Base-by-base conservation (phyloP, 441 rosid species). In the Brassica hybrid region DNA sequence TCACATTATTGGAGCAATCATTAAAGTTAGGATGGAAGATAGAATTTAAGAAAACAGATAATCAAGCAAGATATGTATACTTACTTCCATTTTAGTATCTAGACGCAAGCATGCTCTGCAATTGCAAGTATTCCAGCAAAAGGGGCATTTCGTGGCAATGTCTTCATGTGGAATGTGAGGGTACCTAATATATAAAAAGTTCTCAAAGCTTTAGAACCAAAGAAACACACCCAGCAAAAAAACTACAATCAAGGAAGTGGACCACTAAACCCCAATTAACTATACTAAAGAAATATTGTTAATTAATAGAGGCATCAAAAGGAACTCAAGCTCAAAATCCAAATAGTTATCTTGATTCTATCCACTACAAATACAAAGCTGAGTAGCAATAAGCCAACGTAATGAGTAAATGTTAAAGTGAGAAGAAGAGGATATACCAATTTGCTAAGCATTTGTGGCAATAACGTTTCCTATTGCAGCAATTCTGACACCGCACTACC, bases 391-490 rank as follows among this genome's bases (percentile, higher is more conserved):
- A 65, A 66, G 11, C 38, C 0, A 71, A 59, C 71, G 43, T 4
- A 0, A 17, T 45, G 0, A 1, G 34, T 7, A 32, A 17, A 19
- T 41, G 60, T 36, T 6, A 60, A 23, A 6, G 72, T 25, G 12
- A 67, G 61, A 73, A 65, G 61, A 27, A 5, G 5, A 5, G 6
- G 1, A 5, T 27, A 27, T 84, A 92, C 98, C 98, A 94, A 17
- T 6, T 82, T 0, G 9, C 32, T 63, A 89, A 72, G 82, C 98
- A 94, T 0, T 73, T 83, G 27, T 34, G 30, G 73, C 98, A 94
- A 79, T 73, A 91, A 1, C 97, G 90, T 85, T 88, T 91, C 19
- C 63, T 78, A 21, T 41, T 67, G 75, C 98, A 92, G 75, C 95
- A 92, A 1, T 17, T 77, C 16, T 52, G 62, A 84, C 97, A 94